Conservation (phyloP, 2,329 filamentous ascomycete genomes). For the Pseudogymnoascus sp. region DNA sequence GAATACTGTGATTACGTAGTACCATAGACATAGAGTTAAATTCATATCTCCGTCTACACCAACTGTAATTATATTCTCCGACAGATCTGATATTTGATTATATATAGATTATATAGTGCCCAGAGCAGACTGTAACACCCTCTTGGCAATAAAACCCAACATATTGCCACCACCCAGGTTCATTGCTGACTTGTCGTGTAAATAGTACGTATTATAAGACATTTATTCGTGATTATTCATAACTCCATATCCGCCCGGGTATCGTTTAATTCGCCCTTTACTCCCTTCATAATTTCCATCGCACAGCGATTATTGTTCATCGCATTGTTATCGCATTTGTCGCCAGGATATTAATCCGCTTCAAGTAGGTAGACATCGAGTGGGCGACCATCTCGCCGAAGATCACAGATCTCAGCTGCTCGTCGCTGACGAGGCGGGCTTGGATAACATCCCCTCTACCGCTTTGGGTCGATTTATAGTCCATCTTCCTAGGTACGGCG, state of each 20-base stretch:
- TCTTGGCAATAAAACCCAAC: neutral
- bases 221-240: neutral
- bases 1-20: neutral
- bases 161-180: neutral
- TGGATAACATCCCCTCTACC: conserved; percentile 53
- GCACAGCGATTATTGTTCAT: neutral
- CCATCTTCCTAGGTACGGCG: conserved; percentile 36
- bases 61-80: neutral
- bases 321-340: conserved; percentile 42
- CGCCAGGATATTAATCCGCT: conserved; percentile 62
- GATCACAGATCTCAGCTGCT: conserved; percentile 59
- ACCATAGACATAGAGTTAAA: neutral
- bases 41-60: neutral
- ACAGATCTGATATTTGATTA: neutral
- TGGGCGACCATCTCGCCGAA: conserved; percentile 80
- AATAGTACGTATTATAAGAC: conserved; percentile 1
- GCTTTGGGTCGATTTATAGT: conserved; percentile 40
- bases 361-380: conserved; percentile 69
- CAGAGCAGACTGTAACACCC: neutral
- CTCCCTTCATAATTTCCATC: neutral
- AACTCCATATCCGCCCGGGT: conserved; percentile 5
- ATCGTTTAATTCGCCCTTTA: neutral
- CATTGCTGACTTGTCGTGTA: neutral
- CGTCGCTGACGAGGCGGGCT: conserved; percentile 60
- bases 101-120: neutral